Percentiles rank a stretch among this genome's conserved stretches.
Evolutionary conservation across 2,329 filamentous ascomycete genomes (phyloP).

Genomic region (Ceratocystis papillata): DNA sequence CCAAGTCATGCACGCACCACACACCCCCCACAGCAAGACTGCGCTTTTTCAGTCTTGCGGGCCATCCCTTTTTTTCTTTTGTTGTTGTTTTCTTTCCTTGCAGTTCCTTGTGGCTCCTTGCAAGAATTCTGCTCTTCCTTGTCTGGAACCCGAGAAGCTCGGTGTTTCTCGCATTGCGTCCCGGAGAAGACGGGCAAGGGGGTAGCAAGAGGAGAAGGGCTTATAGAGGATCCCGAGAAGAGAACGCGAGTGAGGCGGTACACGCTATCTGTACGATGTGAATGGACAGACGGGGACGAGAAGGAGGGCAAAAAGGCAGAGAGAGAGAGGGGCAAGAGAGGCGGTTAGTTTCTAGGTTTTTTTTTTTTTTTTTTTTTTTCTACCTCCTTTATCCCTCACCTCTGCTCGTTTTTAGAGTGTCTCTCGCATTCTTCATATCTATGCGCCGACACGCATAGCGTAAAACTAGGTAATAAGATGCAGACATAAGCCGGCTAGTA

Average conservation of each 20-base stretch:
- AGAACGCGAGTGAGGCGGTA: neutral
- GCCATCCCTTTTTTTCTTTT: neutral
- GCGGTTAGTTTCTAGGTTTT: neutral
- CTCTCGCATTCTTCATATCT: too few species aligned
- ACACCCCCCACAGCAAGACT: neutral
- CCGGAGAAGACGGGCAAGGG: neutral
- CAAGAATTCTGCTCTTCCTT: neutral
- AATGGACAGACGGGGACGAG: neutral
- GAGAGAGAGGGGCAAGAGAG: neutral
- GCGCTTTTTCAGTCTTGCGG: neutral
- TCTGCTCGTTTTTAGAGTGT: too few species aligned
- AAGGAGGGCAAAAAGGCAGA: neutral
- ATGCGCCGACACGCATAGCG: too few species aligned
- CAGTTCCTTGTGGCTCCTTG: too few species aligned
- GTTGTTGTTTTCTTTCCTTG: too few species aligned
- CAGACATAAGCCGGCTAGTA: too few species aligned
- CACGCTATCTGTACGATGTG: neutral
- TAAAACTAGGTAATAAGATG: too few species aligned
- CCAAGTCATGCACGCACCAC: too few species aligned
- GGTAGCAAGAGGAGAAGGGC: neutral
- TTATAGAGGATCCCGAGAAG: neutral
- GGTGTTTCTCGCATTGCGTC: neutral
- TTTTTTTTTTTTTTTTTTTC: neutral
- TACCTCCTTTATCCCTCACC: too few species aligned
- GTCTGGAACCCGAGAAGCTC: constrained; percentile 9